phyloP scores from a whole-genome alignment of 345 rosid genomes.

The Acer yangbiense region DNA sequence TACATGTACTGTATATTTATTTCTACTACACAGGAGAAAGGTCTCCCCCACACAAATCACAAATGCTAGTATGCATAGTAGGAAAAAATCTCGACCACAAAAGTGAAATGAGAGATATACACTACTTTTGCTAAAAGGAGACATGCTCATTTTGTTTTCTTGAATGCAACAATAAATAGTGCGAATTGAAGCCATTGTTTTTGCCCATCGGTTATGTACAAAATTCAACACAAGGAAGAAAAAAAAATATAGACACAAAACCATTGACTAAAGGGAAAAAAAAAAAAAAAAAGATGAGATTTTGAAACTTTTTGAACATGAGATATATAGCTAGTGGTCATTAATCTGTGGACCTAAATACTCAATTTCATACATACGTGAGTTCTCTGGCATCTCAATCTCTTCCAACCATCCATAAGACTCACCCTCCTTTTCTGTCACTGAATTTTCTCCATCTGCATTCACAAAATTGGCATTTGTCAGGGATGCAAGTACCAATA shows the following conservation, averaged over 20 bases:
- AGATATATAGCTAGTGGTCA: conserved; percentile 9
- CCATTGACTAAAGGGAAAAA: background rate
- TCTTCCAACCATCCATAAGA: conserved; percentile 56
- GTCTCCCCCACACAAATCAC: too few relatives aligned
- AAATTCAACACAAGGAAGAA: background rate
- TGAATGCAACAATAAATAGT: too few relatives aligned
- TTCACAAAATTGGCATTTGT: background rate
- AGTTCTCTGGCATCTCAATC: conserved; percentile 53
- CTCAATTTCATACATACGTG: conserved; percentile 54
- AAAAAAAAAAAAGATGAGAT: background rate
- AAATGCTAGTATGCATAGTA: too few relatives aligned
- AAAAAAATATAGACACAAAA: background rate
- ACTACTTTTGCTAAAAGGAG: too few relatives aligned
- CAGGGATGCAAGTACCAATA: background rate
- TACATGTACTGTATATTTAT: too few relatives aligned
- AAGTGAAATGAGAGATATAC: too few relatives aligned
- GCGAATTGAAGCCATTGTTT: too few relatives aligned
- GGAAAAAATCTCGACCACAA: too few relatives aligned
- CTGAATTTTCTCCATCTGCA: conserved; percentile 42
- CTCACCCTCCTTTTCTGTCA: conserved; percentile 27
- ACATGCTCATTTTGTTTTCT: too few relatives aligned
- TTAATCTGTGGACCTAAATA: conserved; percentile 58
- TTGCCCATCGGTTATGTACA: too few relatives aligned
- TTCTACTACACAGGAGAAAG: too few relatives aligned
- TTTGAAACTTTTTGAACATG: background rate